Conservation (phyloP, 139 green algal species). For the Desmodesmus armatus region DNA sequence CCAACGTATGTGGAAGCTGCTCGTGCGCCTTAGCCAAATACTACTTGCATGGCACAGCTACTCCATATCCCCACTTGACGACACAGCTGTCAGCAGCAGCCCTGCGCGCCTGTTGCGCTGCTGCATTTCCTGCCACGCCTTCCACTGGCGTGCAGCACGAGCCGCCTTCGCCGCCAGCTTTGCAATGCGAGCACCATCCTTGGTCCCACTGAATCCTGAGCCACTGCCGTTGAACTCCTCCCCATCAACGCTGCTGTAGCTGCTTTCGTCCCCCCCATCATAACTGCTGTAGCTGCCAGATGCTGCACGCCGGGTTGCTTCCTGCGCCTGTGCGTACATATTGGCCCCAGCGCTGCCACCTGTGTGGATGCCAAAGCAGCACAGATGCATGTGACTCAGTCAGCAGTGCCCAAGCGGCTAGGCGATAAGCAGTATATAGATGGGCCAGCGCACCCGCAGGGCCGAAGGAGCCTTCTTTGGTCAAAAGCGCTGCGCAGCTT, state of each 20-base stretch:
- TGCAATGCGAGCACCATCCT: slow-evolving; percentile 49
- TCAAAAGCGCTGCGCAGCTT: no score
- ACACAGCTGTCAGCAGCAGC: slow-evolving; percentile 22
- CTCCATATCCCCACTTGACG: neutral
- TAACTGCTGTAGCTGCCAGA: slow-evolving; percentile 36
- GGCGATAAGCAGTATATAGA: no score
- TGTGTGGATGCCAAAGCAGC: no score
- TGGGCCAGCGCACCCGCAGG: no score
- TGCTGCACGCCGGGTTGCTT: neutral
- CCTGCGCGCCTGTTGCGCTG: neutral
- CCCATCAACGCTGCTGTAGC: slow-evolving; percentile 19
- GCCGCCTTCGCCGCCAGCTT: slow-evolving; percentile 55
- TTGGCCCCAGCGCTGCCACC: slow-evolving; percentile 29
- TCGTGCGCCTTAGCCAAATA: neutral
- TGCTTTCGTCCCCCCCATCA: slow-evolving; percentile 2
- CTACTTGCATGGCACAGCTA: neutral
- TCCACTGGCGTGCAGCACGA: slow-evolving; percentile 50
- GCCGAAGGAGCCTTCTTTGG: no score
- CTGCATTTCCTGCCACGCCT: slow-evolving; percentile 51
- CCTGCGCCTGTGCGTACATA: slow-evolving; percentile 34
- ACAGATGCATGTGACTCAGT: no score
- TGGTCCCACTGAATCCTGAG: neutral
- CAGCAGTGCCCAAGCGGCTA: no score
- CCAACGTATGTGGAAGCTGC: neutral
- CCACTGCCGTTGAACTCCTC: neutral